Conservation (phyloP, 2,329 filamentous ascomycete species). For the Fusarium armeniacum region DNA sequence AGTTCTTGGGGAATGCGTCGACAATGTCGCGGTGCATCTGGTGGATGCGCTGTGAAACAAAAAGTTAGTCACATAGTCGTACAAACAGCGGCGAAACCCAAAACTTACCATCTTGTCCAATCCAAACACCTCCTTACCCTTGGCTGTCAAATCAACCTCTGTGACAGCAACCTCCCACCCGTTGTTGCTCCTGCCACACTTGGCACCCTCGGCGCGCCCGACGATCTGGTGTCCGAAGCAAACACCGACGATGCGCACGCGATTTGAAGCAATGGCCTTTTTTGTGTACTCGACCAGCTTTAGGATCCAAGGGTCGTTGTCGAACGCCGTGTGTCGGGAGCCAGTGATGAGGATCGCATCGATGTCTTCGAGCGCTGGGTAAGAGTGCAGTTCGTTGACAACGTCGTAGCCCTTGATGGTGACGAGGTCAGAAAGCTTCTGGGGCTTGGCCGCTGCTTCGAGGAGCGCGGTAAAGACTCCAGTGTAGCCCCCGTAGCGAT, state of each 20-base stretch:
- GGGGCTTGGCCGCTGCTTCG: conserved; percentile 63
- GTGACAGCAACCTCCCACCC: conserved; percentile 64
- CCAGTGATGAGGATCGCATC: conserved; percentile 90
- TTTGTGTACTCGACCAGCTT: conserved; percentile 58
- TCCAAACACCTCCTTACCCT: conserved; percentile 58
- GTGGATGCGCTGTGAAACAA: conserved; percentile 54
- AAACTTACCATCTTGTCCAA: conserved; percentile 53
- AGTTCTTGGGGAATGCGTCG: conserved; percentile 56
- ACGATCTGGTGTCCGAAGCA: conserved; percentile 66
- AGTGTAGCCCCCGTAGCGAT: conserved; percentile 79
- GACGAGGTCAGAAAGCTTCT: conserved; percentile 62
- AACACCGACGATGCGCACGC: conserved; percentile 73
- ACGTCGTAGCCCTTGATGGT: conserved; percentile 78
- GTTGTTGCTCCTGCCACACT: conserved; percentile 56
- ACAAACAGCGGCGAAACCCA: conserved; percentile 59
- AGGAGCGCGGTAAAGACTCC: conserved; percentile 77
- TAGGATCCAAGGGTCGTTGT: conserved; percentile 61
- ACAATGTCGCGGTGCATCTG: conserved; percentile 65
- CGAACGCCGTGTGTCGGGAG: conserved; percentile 68
- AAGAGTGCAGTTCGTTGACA: conserved; percentile 73
- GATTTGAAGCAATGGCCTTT: conserved; percentile 51
- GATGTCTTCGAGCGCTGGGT: conserved; percentile 79
- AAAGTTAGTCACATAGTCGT: conserved; percentile 73
- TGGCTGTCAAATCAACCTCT: conserved; percentile 56
- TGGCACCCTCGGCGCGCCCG: conserved; percentile 58